Percentiles rank a stretch among this genome's conserved stretches.
Conservation (phyloP, 208 protist genomes). For the Acanthamoeba triangularis region DNA sequence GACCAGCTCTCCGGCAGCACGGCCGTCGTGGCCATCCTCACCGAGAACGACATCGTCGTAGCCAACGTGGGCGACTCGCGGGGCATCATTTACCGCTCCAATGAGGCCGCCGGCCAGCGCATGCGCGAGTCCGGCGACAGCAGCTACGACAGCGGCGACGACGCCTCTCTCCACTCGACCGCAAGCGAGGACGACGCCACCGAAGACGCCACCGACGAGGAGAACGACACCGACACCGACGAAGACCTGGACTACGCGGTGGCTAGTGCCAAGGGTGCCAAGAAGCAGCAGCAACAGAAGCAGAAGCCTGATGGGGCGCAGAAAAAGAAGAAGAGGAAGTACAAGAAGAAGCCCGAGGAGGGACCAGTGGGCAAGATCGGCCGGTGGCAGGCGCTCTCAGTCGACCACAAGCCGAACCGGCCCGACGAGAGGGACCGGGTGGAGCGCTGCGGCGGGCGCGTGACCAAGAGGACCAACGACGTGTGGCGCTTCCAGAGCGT, state of each 20-base stretch:
- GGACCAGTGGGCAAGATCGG: slow-evolving; percentile 13
- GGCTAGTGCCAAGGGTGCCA: background rate
- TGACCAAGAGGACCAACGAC: slow-evolving; percentile 32
- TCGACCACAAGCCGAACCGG: slow-evolving; percentile 65
- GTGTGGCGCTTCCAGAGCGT: slow-evolving; percentile 46
- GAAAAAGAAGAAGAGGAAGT: slow-evolving; percentile 5
- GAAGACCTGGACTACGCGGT: background rate
- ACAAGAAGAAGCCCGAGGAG: slow-evolving; percentile 40
- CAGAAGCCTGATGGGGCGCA: background rate
- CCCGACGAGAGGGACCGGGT: slow-evolving; percentile 22
- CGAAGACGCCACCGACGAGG: background rate
- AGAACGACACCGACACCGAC: background rate
- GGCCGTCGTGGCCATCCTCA: slow-evolving; percentile 37
- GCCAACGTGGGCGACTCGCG: slow-evolving; percentile 50
- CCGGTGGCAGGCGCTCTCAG: slow-evolving; percentile 26
- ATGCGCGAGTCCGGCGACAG: background rate
- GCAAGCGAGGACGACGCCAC: background rate
- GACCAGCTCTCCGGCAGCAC: slow-evolving; percentile 35
- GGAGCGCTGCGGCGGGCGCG: slow-evolving; percentile 11
- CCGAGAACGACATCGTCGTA: slow-evolving; percentile 26
- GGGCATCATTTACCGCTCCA: slow-evolving; percentile 16
- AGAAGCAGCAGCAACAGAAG: background rate
- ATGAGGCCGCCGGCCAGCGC: background rate
- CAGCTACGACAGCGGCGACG: background rate
- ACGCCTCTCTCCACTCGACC: background rate